Evolutionary conservation across 805 yeast genomes (phyloP), one percentile per base, ranked within the genome.

Genomic region (Wickerhamiella shivajii): DNA sequence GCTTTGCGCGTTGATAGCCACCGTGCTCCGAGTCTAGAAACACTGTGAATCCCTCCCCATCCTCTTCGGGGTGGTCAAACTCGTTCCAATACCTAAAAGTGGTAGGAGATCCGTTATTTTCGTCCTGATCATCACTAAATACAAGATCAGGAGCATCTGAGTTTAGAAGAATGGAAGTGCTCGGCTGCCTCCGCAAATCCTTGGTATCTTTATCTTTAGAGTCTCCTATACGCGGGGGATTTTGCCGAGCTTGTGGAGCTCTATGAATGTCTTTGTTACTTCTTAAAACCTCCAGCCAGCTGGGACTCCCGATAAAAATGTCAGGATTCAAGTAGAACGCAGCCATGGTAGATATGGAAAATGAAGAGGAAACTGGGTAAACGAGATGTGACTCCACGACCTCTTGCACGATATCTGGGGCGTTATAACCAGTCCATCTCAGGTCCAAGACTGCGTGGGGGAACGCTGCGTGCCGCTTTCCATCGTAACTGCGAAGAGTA

Each of bases 31-130:
- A 63, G 24, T 59, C 63, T 17, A 43, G 44, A 31, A 45, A 43
- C 1, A 37, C 39, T 12, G 37, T 37, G 18, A 36, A 39, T 12
- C 47, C 49, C 8, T 53, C 45, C 21, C 50, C 59, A 20, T 58
- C 61, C 27, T 55, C 67, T 38, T 71, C 78, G 1, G 74, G 70
- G 44, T 73, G 61, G 44, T 73, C 79, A 47, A 73, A 73, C 52
- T 73, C 79, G 45, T 73, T 73, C 79, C 79, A 73, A 49, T 73
- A 73, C 29, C 74, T 49, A 25, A 52, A 44, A 32, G 51, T 33
- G 4, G 29, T 19, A 8, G 20, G 50, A 41, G 34, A 36, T 31
- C 24, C 22, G 2, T 18, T 13, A 22, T 20, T 13, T 23, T 12
- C 18, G 10, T 14, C 24, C 8, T 3, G 14, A 19, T 24, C 28